Conservation (phyloP, 495 filamentous ascomycete species). For the Echria macrotheca region DNA sequence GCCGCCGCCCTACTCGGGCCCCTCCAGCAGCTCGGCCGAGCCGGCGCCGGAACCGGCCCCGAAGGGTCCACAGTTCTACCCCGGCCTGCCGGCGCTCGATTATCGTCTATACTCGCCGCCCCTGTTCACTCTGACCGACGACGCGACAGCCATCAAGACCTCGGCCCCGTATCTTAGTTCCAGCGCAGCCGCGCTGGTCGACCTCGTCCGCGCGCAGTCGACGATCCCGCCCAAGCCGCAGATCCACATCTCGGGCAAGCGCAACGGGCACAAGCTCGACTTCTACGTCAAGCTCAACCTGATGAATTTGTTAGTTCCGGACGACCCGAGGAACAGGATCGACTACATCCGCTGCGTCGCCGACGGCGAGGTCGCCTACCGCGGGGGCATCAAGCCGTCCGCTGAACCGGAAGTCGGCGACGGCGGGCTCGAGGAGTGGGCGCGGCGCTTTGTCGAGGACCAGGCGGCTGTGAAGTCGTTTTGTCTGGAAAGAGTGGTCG, state of each 20-base stretch:
- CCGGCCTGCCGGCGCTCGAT: conserved; percentile 45
- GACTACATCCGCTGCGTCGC: conserved; percentile 51
- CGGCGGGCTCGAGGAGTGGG: conserved; percentile 45
- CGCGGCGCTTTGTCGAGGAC: conserved; percentile 43
- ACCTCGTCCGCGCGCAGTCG: conserved; percentile 40
- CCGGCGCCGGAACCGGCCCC: conserved; percentile 14
- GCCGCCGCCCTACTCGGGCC: conserved; percentile 45
- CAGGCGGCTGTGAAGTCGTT: conserved; percentile 42
- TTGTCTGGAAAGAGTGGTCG: conserved; percentile 41
- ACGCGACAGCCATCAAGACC: conserved; percentile 41
- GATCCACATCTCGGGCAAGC: conserved; percentile 41
- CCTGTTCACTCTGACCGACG: conserved; percentile 41
- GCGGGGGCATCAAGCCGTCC: conserved; percentile 39
- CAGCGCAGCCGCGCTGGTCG: conserved; percentile 35
- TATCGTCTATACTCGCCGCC: conserved; percentile 47
- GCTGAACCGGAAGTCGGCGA: conserved; percentile 33
- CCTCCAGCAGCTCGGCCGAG: conserved; percentile 25
- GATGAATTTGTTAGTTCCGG: conserved; percentile 44
- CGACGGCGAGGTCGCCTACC: conserved; percentile 40
- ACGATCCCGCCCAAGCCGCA: conserved; percentile 48
- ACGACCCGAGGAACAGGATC: conserved; percentile 33
- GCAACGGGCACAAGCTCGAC: conserved; percentile 29
- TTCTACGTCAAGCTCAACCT: conserved; percentile 50
- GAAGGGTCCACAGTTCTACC: conserved; percentile 31
- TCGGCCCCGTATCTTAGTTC: conserved; percentile 36